Evolutionary conservation across 495 filamentous ascomycete species (phyloP).

Genomic region (Paragyromitra xinjiangensis): DNA sequence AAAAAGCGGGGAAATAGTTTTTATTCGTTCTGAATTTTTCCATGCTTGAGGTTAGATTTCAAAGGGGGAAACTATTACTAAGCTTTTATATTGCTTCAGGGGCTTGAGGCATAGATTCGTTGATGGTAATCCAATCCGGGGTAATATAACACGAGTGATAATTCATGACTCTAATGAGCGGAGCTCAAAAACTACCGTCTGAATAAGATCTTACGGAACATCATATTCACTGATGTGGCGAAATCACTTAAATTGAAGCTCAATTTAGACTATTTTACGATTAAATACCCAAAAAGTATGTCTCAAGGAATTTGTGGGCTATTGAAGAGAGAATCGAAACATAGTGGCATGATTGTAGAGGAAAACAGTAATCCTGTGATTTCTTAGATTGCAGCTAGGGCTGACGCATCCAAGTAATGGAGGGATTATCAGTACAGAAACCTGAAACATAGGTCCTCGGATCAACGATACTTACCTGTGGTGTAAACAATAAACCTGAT

Average conservation of each 20-base stretch:
- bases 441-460: background rate
- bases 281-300: too few relatives aligned
- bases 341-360: background rate
- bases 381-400: background rate
- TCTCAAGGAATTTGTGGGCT: background rate
- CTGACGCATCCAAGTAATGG: background rate
- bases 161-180: background rate
- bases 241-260: too few relatives aligned
- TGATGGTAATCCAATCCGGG: background rate
- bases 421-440: background rate
- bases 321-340: background rate
- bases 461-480: background rate
- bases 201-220: background rate
- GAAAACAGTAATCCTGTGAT: background rate
- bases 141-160: slow-evolving; percentile 5
- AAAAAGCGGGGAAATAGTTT: background rate
- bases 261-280: too few relatives aligned
- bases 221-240: background rate
- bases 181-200: background rate
- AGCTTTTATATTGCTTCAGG: background rate
- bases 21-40: background rate
- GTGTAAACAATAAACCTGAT: slow-evolving; percentile 12
- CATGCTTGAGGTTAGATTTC: background rate
- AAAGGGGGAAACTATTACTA: background rate
- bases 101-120: background rate